phyloP scores from a whole-genome alignment of 495 filamentous ascomycete genomes.

The Aspergillus indologenus region DNA sequence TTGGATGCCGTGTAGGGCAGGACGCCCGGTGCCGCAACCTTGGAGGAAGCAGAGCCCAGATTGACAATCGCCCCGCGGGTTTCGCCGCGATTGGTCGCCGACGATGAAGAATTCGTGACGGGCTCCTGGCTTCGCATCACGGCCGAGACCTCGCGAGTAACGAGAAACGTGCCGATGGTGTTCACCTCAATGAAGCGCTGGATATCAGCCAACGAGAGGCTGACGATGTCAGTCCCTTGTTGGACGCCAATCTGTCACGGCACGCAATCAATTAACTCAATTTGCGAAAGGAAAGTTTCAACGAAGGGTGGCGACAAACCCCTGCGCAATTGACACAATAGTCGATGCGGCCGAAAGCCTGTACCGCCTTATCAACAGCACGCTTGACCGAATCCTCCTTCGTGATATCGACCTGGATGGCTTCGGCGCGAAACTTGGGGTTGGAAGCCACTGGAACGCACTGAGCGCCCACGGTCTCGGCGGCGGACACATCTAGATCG shows the following conservation, averaged over 20 bases:
- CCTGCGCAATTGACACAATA: constrained; percentile 17
- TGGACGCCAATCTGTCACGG: no score
- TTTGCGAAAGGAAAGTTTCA: not conserved
- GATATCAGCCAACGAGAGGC: no score
- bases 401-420: constrained; percentile 6
- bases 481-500: not conserved
- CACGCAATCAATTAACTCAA: not conserved
- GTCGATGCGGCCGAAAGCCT: constrained; percentile 10
- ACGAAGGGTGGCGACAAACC: not conserved
- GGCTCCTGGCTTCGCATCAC: constrained; percentile 1
- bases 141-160: not conserved
- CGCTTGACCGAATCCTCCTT: constrained; percentile 1
- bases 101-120: not conserved
- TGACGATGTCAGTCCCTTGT: no score
- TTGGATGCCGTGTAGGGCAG: constrained; percentile 41
- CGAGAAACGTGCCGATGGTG: constrained; percentile 1
- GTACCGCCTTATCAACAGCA: not conserved
- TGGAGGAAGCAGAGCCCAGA: constrained; percentile 37
- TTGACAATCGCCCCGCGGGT: constrained; percentile 32
- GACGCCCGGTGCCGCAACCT: constrained; percentile 22
- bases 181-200: not conserved
- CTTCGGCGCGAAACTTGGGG: constrained; percentile 4
- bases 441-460: constrained; percentile 7
- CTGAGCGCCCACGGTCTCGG: constrained; percentile 10
- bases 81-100: not conserved